These are phyloP conservation scores for Diplodia corticola DNA, from an alignment of 2,329 filamentous ascomycete species.

Conservation along the genomic window DNA sequence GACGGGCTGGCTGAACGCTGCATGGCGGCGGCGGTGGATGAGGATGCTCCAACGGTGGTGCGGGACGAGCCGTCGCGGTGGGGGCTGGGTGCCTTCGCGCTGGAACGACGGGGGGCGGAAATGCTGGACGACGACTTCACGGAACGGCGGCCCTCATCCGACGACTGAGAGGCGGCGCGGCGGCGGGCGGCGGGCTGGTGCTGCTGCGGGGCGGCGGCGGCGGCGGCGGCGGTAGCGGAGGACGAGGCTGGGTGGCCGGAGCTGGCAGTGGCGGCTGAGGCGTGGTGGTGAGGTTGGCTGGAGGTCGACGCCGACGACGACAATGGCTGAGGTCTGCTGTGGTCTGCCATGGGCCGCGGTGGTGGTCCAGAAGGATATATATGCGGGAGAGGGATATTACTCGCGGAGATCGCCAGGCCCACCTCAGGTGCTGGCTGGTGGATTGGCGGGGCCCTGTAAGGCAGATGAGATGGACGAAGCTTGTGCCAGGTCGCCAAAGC, in stretches of 20 bases:
- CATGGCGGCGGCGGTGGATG: slow-evolving; percentile 28
- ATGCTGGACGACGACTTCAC: slow-evolving; percentile 11
- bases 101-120: slow-evolving; percentile 14
- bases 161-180: slow-evolving; percentile 12
- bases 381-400: slow-evolving; percentile 20
- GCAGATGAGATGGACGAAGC: slow-evolving; percentile 21
- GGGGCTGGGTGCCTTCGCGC: slow-evolving; percentile 25
- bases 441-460: slow-evolving; percentile 22
- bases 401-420: slow-evolving; percentile 23
- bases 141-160: slow-evolving; percentile 17
- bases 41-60: slow-evolving; percentile 25
- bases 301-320: slow-evolving; percentile 21
- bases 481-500: slow-evolving; percentile 18
- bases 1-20: slow-evolving; percentile 37
- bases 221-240: not conserved
- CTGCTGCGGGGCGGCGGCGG: not conserved
- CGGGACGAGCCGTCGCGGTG: slow-evolving; percentile 33
- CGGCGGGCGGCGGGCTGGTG: not conserved
- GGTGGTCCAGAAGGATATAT: slow-evolving; percentile 23
- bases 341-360: slow-evolving; percentile 23
- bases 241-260: not conserved
- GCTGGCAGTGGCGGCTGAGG: not conserved
- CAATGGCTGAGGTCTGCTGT: slow-evolving; percentile 20
- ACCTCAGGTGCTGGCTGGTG: slow-evolving; percentile 13
- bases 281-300: not conserved